phyloP scores from a whole-genome alignment of 371 early-diverging fungal genomes.

The Quaeritorhiza haematococci region DNA sequence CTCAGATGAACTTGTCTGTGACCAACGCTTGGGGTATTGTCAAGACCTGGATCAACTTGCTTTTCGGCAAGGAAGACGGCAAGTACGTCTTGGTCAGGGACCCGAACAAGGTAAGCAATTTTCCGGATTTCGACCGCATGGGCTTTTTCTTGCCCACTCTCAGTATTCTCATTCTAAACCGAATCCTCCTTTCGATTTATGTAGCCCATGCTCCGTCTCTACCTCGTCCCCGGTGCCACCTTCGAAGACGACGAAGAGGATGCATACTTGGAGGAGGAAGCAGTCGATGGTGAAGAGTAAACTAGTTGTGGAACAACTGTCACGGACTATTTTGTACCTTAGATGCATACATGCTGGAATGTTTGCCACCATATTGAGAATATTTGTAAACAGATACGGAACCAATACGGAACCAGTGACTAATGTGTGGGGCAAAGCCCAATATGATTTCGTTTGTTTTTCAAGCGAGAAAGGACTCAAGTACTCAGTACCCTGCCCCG shows the following conservation, averaged over 20 bases:
- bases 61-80: constrained; percentile 76
- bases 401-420: too few species aligned
- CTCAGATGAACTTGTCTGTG: constrained; percentile 82
- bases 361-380: too few species aligned
- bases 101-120: constrained; percentile 76
- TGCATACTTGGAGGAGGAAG: constrained; percentile 6
- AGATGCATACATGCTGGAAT: too few species aligned
- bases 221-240: constrained; percentile 42
- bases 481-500: too few species aligned
- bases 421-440: too few species aligned
- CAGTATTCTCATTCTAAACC: neutral
- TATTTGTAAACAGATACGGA: too few species aligned
- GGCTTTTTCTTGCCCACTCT: neutral
- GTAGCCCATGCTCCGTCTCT: constrained; percentile 72
- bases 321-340: too few species aligned
- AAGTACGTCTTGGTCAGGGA: constrained; percentile 93
- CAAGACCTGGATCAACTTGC: constrained; percentile 85
- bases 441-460: too few species aligned
- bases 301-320: too few species aligned
- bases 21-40: constrained; percentile 93
- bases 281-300: too few species aligned
- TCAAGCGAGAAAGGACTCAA: too few species aligned
- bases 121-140: constrained; percentile 27
- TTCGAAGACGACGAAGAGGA: constrained; percentile 30
- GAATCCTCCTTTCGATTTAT: neutral